These are phyloP conservation scores for Verbena officinalis DNA, from an alignment of 257 asterid genomes.

Conservation along the genomic window DNA sequence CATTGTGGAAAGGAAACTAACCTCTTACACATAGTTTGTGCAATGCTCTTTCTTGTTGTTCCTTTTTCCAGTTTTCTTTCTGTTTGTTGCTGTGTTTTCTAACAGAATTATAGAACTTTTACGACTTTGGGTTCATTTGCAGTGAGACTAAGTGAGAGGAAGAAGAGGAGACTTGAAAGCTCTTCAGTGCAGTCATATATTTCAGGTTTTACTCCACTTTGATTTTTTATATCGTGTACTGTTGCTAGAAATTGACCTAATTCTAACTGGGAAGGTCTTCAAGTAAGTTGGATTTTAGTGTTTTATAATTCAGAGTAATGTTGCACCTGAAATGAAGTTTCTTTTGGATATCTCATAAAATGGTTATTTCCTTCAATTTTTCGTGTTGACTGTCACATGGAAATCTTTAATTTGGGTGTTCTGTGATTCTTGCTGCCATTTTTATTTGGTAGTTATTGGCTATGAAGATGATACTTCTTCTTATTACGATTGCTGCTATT, in stretches of 20 bases:
- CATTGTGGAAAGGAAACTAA: background rate
- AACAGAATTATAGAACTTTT: background rate
- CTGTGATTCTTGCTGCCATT: constrained; percentile 3
- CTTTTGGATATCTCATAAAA: background rate
- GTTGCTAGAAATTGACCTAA: constrained; percentile 8
- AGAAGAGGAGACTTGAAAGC: constrained; percentile 52
- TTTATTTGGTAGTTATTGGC: constrained; percentile 22
- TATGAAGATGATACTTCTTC: constrained; percentile 11
- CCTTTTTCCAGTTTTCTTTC: constrained; percentile 4
- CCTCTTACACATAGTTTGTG: constrained; percentile 10
- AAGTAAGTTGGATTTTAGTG: background rate
- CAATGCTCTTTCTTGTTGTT: constrained; percentile 10
- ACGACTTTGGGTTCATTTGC: constrained; percentile 29
- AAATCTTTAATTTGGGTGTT: background rate
- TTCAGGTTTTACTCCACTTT: constrained; percentile 50
- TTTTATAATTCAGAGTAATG: background rate
- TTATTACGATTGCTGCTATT: background rate
- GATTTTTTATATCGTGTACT: background rate
- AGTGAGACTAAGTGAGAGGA: constrained; percentile 77
- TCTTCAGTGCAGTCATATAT: constrained; percentile 29
- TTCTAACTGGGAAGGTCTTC: background rate
- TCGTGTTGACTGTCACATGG: background rate
- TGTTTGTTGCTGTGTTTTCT: constrained; percentile 4
- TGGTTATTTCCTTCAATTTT: constrained; percentile 1
- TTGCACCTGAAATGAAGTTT: constrained; percentile 7